Evolutionary conservation across 176 grass and related monocot species (phyloP).

Genomic region (Bolboschoenus planiculmis): DNA sequence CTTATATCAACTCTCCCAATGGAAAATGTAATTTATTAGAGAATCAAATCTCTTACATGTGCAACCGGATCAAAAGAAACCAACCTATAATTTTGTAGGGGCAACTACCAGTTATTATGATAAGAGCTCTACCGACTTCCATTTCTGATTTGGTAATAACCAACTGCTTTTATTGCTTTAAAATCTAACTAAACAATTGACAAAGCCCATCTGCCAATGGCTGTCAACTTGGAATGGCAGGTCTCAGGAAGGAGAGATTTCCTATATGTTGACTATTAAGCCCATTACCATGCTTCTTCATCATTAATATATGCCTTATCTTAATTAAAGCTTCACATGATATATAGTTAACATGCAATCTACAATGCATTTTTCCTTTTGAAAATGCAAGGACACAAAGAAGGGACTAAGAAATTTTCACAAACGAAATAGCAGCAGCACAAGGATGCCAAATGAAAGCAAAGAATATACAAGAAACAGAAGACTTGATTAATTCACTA

Average conservation of each 20-base stretch:
- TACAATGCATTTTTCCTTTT: background rate
- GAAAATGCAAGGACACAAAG: background rate
- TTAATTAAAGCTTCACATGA: background rate
- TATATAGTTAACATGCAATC: background rate
- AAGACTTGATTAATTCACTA: background rate
- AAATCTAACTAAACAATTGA: background rate
- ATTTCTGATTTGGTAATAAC: background rate
- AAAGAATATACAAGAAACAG: background rate
- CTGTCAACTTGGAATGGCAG: background rate
- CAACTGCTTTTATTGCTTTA: background rate
- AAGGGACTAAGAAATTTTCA: background rate
- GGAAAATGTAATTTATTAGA: background rate
- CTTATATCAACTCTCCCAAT: too few species aligned
- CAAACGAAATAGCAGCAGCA: background rate
- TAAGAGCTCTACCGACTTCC: background rate
- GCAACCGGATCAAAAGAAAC: background rate
- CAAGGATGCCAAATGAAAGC: background rate
- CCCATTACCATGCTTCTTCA: background rate
- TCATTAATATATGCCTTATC: background rate
- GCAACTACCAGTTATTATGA: background rate
- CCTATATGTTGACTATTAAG: background rate
- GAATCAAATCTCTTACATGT: conserved; percentile 5
- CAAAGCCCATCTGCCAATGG: background rate
- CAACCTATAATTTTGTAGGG: background rate
- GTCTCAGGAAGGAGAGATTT: background rate